A percentile compares a stretch with the other conserved stretches of the same genome.
These are phyloP conservation scores for Trypanosoma melophagium DNA, from an alignment of 208 protist species.

Conservation along the genomic window DNA sequence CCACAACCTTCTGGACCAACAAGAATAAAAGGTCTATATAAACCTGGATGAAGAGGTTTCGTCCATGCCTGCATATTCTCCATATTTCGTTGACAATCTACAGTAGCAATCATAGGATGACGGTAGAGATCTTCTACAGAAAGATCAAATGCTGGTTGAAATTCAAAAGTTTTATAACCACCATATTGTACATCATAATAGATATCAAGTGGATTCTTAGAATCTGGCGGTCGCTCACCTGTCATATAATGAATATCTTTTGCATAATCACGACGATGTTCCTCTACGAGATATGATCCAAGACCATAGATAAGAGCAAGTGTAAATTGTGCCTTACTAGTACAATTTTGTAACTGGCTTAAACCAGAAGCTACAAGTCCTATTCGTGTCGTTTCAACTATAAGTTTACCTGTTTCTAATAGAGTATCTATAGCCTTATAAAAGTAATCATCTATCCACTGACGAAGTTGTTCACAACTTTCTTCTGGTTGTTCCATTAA, in stretches of 20 bases:
- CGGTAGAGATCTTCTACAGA: constrained; percentile 83
- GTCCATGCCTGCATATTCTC: constrained; percentile 94
- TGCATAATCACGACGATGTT: constrained; percentile 83
- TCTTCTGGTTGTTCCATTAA: constrained; percentile 84
- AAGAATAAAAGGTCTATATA: constrained; percentile 94
- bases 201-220: constrained; percentile 87
- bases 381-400: constrained; percentile 91
- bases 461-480: constrained; percentile 45
- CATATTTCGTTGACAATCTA: constrained; percentile 92
- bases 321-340: constrained; percentile 89
- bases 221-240: constrained; percentile 79
- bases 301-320: constrained; percentile 93
- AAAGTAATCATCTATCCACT: constrained; percentile 94
- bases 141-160: constrained; percentile 65
- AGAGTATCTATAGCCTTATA: constrained; percentile 91
- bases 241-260: constrained; percentile 88
- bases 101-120: constrained; percentile 91
- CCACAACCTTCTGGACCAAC: constrained; percentile 97
- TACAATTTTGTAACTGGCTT: constrained; percentile 87
- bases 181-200: constrained; percentile 69
- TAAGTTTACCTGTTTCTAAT: constrained; percentile 59
- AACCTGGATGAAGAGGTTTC: constrained; percentile 53
- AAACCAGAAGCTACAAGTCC: constrained; percentile 94
- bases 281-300: constrained; percentile 89
- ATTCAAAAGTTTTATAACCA: constrained; percentile 75